Evolutionary conservation across 129 eudicot species (phyloP).

Genomic region (Heracleum sosnowskyi): DNA sequence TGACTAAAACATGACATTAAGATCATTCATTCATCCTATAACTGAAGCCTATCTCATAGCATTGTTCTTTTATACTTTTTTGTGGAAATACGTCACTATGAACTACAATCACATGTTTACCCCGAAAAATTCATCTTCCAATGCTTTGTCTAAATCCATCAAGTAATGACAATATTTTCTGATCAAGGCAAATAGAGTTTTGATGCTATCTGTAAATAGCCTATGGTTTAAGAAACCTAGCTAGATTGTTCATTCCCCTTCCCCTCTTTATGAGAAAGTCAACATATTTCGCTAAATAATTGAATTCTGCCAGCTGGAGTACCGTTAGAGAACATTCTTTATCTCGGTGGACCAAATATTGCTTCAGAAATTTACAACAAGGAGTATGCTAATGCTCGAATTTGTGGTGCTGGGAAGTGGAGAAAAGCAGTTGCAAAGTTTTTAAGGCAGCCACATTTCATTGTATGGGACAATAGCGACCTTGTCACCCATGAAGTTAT

Average conservation of each 20-base stretch:
- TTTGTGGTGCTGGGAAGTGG: slow-evolving; percentile 80
- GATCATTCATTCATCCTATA: not conserved
- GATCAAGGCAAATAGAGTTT: not conserved
- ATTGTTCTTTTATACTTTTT: not conserved
- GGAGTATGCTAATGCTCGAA: slow-evolving; percentile 92
- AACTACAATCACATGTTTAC: no score
- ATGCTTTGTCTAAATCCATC: no score
- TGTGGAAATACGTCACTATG: not conserved
- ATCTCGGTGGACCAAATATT: slow-evolving; percentile 91
- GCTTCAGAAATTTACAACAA: slow-evolving; percentile 92
- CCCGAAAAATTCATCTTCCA: no score
- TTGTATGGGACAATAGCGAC: slow-evolving; percentile 87
- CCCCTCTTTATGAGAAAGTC: not conserved
- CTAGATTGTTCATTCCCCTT: not conserved
- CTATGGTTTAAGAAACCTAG: not conserved
- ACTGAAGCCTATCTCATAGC: not conserved
- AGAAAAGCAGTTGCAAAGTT: slow-evolving; percentile 62
- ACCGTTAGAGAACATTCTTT: slow-evolving; percentile 70
- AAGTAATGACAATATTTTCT: not conserved
- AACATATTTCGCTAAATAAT: not conserved
- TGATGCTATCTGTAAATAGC: not conserved
- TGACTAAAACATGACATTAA: not conserved
- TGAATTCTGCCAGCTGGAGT: slow-evolving; percentile 44
- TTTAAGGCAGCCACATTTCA: slow-evolving; percentile 75
- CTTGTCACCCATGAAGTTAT: slow-evolving; percentile 88